Percentiles rank a stretch among this genome's conserved stretches.
phyloP scores from a whole-genome alignment of 164 flowering plant genomes.

The Aristolochia contorta region DNA sequence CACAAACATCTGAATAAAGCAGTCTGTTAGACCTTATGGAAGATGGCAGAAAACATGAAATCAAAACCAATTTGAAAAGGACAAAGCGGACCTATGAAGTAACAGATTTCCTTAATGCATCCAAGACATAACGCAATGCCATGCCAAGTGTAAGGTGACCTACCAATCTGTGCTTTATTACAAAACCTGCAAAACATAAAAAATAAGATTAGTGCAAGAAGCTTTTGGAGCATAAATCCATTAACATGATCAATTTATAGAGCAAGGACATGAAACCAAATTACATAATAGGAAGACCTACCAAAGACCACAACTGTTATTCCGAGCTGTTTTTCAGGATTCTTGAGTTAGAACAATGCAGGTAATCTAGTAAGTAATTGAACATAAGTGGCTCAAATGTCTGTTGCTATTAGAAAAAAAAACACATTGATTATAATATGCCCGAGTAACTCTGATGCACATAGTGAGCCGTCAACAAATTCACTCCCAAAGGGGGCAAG shows the following conservation, averaged over 20 bases:
- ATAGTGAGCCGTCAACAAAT: no score
- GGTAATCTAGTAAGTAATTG: neutral
- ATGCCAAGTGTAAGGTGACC: slow-evolving; percentile 87
- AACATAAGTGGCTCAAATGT: no score
- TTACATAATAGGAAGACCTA: slow-evolving; percentile 11
- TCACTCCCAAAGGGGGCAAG: no score
- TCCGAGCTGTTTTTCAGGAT: slow-evolving; percentile 86
- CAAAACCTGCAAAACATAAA: slow-evolving; percentile 46
- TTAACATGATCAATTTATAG: no score
- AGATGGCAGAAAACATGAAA: neutral
- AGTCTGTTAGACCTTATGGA: neutral
- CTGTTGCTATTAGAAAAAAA: no score
- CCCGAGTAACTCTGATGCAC: no score
- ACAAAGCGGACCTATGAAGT: slow-evolving; percentile 71
- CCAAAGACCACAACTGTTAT: slow-evolving; percentile 91
- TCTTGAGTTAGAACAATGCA: slow-evolving; percentile 59
- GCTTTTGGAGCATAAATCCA: no score
- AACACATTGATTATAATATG: no score
- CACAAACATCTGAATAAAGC: slow-evolving; percentile 58
- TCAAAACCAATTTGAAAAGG: neutral
- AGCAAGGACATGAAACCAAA: neutral
- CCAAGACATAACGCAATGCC: slow-evolving; percentile 82
- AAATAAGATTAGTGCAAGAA: neutral
- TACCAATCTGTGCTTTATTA: slow-evolving; percentile 90
- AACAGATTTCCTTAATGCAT: slow-evolving; percentile 86